Percentiles rank a stretch among this genome's conserved stretches.
Evolutionary conservation across 345 rosid species (phyloP).

Genomic region (Erysimum cheiranthoides): DNA sequence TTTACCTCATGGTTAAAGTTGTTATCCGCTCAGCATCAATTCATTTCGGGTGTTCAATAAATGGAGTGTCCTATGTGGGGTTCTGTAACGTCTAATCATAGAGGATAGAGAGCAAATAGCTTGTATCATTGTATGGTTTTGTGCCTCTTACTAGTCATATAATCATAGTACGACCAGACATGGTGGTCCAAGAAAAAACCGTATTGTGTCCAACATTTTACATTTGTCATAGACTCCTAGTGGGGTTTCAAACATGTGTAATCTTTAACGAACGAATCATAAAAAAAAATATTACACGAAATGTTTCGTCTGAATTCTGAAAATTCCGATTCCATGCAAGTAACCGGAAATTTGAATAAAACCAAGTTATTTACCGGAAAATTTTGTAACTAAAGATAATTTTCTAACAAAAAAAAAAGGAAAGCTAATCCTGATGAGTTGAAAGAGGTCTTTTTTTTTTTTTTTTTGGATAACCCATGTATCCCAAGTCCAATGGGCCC

Average conservation of each 20-base stretch:
- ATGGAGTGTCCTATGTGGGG: neutral
- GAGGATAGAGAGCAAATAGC: neutral
- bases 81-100: neutral
- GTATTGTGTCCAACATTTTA: neutral
- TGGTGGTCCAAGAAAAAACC: neutral
- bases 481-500: too few species aligned
- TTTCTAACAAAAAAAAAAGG: too few species aligned
- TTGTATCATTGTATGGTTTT: neutral
- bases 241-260: neutral
- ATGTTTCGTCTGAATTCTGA: neutral
- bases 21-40: neutral
- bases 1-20: neutral
- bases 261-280: neutral
- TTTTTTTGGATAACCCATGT: too few species aligned
- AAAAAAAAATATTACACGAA: neutral
- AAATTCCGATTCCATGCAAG: too few species aligned
- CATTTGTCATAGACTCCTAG: neutral
- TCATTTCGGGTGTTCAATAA: neutral
- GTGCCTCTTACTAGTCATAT: neutral
- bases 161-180: constrained; percentile 4
- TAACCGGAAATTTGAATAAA: too few species aligned
- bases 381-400: too few species aligned
- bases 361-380: too few species aligned
- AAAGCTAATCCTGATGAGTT: too few species aligned
- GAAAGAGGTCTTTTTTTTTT: too few species aligned